Evolutionary conservation across 768 basidiomycete species (phyloP), one percentile per base, ranked within the genome.

Genomic region (Phaeotremella fagi): DNA sequence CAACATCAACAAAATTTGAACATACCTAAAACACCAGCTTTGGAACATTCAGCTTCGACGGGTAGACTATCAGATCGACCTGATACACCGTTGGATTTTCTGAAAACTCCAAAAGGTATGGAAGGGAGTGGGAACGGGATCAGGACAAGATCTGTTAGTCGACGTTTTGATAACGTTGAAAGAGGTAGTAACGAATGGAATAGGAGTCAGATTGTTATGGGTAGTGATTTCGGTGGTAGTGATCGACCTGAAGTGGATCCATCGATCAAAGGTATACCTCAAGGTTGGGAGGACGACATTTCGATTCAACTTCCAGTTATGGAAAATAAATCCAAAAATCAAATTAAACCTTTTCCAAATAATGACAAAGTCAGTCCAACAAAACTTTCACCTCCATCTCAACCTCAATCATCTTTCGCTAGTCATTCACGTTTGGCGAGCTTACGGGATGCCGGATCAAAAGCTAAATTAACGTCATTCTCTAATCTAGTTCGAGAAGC

Each of bases 221-320:
- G n/a, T 35, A 35, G 33, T 9, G 33, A n/a, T n/a, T n/a, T n/a
- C n/a, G 16, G 31, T 16, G 16, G 31, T 7, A 16, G 16, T 33
- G 16, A 7, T 7, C 7, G 16, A 16, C 51, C 48, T 14, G 18
- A 23, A 7, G 55, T 63, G 1, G 62, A 63, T 29, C 51, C 62
- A 9, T 24, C 41, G 6, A 57, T 63, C 33, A 55, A 48, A 28
- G 62, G 62, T 16, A 44, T 60, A 16, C 58, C 62, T 7, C 62
- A 63, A 45, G 62, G 62, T 20, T 60, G 62, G 62, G 55, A 63
- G 4, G 62, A 60, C 49, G 62, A 63, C 38, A 36, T 46, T 1
- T 25, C 42, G 4, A 20, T 57, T 11, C 42, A 42, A 14, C n/a
- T 54, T 22, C n/a, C n/a, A n/a, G n/a, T n/a, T n/a, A n/a, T n/a